These are phyloP conservation scores for Aureobasidium subglaciale DNA, from an alignment of 2,329 filamentous ascomycete genomes.

Conservation along the genomic window DNA sequence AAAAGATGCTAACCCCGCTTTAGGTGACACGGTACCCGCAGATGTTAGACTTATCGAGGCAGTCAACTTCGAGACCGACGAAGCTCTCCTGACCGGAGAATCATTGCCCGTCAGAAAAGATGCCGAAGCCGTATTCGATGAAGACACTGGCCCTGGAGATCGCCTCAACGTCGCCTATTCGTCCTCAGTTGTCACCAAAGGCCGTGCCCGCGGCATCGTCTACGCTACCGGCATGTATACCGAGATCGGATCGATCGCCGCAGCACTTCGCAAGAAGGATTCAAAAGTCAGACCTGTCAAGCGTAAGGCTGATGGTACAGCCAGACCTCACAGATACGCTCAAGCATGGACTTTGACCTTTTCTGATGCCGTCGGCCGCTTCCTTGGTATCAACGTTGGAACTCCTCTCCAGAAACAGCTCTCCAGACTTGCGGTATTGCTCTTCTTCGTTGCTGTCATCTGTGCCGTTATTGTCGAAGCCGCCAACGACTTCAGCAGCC, in stretches of 20 bases:
- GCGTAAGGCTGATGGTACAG: constrained; percentile 30
- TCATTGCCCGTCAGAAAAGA: constrained; percentile 43
- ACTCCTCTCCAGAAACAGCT: constrained; percentile 76
- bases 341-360: constrained; percentile 48
- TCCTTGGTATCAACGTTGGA: constrained; percentile 61
- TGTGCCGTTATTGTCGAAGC: constrained; percentile 60
- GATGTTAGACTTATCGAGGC: constrained; percentile 37
- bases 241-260: constrained; percentile 62
- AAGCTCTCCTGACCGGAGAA: constrained; percentile 64
- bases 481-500: constrained; percentile 49
- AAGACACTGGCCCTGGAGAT: constrained; percentile 51
- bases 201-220: constrained; percentile 55
- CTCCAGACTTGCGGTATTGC: constrained; percentile 69
- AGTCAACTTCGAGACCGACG: constrained; percentile 62
- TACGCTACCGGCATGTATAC: constrained; percentile 56
- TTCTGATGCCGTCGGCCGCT: constrained; percentile 53
- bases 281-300: constrained; percentile 33
- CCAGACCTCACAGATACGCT: constrained; percentile 31
- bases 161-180: constrained; percentile 59
- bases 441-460: constrained; percentile 64
- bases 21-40: constrained; percentile 37
- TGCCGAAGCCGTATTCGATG: constrained; percentile 22
- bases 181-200: constrained; percentile 56
- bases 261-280: constrained; percentile 49
- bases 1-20: background rate